These are phyloP conservation scores for Phoma sp. DNA, from an alignment of 2,329 filamentous ascomycete species.

Conservation along the genomic window DNA sequence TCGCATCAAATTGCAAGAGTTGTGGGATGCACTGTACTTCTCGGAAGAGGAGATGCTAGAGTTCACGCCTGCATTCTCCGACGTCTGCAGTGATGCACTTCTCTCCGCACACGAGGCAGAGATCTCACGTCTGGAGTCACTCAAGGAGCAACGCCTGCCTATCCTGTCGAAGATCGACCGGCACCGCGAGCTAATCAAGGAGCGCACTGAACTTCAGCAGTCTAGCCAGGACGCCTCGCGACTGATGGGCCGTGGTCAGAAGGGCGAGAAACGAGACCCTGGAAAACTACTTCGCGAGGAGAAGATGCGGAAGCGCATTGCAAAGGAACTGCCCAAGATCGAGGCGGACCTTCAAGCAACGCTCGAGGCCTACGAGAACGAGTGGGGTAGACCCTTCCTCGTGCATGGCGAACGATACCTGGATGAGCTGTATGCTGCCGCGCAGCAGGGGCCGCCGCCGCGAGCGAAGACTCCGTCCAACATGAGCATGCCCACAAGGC, in stretches of 20 bases:
- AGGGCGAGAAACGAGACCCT: constrained; percentile 92
- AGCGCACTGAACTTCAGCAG: constrained; percentile 84
- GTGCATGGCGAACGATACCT: constrained; percentile 92
- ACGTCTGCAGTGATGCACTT: constrained; percentile 94
- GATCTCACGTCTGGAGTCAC: constrained; percentile 77
- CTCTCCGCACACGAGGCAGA: constrained; percentile 95
- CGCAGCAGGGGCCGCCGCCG: constrained; percentile 65
- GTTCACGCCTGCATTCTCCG: constrained; percentile 94
- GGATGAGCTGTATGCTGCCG: constrained; percentile 74
- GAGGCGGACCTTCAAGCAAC: constrained; percentile 77
- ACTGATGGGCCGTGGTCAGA: constrained; percentile 86
- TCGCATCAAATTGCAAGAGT: constrained; percentile 84
- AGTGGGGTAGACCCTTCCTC: constrained; percentile 90
- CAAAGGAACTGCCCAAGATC: constrained; percentile 94
- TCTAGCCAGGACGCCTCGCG: constrained; percentile 95
- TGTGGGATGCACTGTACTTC: constrained; percentile 94
- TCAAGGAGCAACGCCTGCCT: constrained; percentile 87
- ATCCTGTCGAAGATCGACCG: constrained; percentile 81
- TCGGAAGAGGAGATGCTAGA: constrained; percentile 99
- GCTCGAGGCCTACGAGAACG: constrained; percentile 89
- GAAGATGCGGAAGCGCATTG: constrained; percentile 97
- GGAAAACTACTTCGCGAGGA: constrained; percentile 93
- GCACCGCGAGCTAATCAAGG: constrained; percentile 80
- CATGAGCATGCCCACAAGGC: constrained; percentile 38
- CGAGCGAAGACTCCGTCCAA: constrained; percentile 77